Evolutionary conservation across 768 basidiomycete species (phyloP), one percentile per base, ranked within the genome.

Genomic region (Boletus reticulatus): DNA sequence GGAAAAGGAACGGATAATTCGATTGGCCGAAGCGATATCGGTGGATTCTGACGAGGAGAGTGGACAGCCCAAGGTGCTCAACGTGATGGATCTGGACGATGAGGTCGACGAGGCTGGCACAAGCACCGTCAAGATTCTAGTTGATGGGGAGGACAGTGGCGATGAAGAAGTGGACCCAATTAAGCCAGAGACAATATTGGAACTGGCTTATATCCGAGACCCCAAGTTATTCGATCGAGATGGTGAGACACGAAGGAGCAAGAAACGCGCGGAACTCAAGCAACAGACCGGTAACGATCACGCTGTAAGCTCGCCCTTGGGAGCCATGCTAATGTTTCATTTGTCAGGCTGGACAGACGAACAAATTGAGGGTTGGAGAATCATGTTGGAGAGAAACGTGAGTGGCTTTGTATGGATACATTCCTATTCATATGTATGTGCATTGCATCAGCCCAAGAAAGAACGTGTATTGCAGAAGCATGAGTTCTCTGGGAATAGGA

Each of bases 291-390:
- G 89, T 80, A 59, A 59, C 75, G 61, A 16, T 44, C 49, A 47
- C 17, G 9, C 19, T 12, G 22, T 47, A 19, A 52, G 12, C 19
- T 52, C 38, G 29, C 36, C 37, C 6, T 48, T 19, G 9, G 14
- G 14, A 37, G 8, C 6, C 17, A 32, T 37, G 36, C 39, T 57
- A 13, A 61, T 29, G 0, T 6, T 39, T 27, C 36, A 10, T 42
- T 56, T 11, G 8, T 27, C 51, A 87, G 88, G 88, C 12, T 89
- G 87, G 85, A 75, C 68, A 11, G 85, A 97, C 64, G 88, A 88
- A 61, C 94, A 96, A 66, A 85, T 97, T 27, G 94, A 97, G 70
- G 94, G 94, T 0, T 97, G 94, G 94, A 81, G 73, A 53, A 85
- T 90, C 52, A 92, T 96, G 88, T 70, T 97, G 55, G 95, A 98